Base-by-base conservation (phyloP, 2,329 filamentous ascomycete genomes). In the Thelonectria rubi region DNA sequence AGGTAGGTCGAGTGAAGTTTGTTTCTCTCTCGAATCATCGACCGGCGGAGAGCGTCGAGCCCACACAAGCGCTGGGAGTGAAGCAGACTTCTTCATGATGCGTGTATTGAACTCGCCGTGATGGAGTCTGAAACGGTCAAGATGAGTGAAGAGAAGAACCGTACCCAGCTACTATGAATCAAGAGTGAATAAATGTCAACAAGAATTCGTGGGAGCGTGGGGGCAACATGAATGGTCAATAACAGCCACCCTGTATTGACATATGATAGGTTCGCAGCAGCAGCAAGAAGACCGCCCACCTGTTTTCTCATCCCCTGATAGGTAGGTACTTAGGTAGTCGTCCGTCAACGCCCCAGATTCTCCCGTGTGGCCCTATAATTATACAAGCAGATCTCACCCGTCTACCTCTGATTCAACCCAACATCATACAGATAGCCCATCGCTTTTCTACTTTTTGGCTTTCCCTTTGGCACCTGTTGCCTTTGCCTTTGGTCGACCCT, bases 401-500 rank as follows among this genome's bases (percentile, higher is more conserved):
- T 37, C 34, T 37, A 37, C 34, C 34, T 15, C 34, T 15, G 34
- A 37, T 37, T 14, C 11, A 37, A 11, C 14, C 2, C 34, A 12
- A 14, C 14, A 17, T 49, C 15, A 49, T 49, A 26, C 45, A 47
- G 4, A 21, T 14, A 21, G 37, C 6, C 5, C n/a, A n/a, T 18
- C 17, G 9, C 3, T 20, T 24, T 9, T 30, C 52, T 51, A 78
- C 58, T 77, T 78, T 75, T 84, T 87, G 2, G 73, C 80, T 74
- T 84, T 86, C 2, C 76, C 80, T 65, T 82, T 86, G 2, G 72
- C 70, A 48, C 73, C 74, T 2, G 74, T 63, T 7, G 72, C 72
- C 66, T 82, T 82, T 18, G 72, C 75, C 66, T 79, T 82, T 15
- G 73, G 72, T 50, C 77, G 75, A 11, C 74, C 79, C 73, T 85